These are phyloP conservation scores for Leishmania gerbilli DNA, from an alignment of 208 protist genomes.

Conservation along the genomic window DNA sequence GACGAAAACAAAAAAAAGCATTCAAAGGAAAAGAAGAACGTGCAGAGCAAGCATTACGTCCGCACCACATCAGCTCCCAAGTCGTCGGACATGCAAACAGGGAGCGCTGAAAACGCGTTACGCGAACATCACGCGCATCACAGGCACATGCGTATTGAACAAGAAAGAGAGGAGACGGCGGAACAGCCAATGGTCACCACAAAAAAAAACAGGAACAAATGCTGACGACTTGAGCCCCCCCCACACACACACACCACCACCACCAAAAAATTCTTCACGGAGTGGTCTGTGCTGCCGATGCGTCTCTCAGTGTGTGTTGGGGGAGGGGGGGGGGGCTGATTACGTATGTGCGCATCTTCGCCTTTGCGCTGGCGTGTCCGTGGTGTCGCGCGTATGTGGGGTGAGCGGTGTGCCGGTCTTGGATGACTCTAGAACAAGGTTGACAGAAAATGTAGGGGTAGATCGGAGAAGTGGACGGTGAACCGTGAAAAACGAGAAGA, in stretches of 20 bases:
- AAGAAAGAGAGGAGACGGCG: neutral
- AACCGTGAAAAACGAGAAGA: neutral
- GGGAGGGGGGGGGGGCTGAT: neutral
- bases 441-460: neutral
- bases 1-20: neutral
- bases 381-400: neutral
- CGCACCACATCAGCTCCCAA: neutral
- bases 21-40: neutral
- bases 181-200: neutral
- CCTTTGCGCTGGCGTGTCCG: neutral
- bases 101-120: neutral
- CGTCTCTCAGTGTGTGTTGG: neutral
- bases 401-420: neutral
- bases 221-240: no score
- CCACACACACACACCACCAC: no score
- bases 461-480: neutral
- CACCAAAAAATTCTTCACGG: neutral
- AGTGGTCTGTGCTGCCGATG: neutral
- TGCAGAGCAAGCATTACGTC: neutral
- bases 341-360: neutral
- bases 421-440: neutral
- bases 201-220: neutral
- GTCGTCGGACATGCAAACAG: neutral
- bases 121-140: neutral
- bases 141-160: neutral